These are phyloP conservation scores for Sporothrix pseudoabietina DNA, from an alignment of 2,329 filamentous ascomycete species.

Conservation along the genomic window DNA sequence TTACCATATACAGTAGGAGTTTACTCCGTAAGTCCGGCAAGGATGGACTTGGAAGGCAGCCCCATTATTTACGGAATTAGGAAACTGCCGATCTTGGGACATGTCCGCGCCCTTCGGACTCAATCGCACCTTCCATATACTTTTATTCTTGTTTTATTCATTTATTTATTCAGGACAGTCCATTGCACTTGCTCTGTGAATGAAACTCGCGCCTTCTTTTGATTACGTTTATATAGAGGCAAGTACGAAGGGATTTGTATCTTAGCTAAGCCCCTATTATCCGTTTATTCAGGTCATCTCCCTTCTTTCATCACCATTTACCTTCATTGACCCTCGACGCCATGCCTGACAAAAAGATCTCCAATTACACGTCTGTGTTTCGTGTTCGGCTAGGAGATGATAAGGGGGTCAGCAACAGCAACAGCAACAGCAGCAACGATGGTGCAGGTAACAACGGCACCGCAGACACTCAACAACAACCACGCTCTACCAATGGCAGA, in stretches of 20 bases:
- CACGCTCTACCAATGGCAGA: neutral
- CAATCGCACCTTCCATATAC: neutral
- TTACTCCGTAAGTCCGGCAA: conserved; percentile 15
- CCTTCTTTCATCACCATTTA: neutral
- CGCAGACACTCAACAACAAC: neutral
- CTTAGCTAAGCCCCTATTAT: neutral
- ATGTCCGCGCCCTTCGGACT: conserved; percentile 10
- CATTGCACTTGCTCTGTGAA: neutral
- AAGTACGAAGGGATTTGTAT: neutral
- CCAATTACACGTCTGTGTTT: conserved; percentile 35
- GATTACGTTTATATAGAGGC: neutral
- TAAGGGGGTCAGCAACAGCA: neutral
- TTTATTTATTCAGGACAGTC: neutral
- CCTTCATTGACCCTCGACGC: neutral
- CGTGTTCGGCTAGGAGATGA: conserved; percentile 30
- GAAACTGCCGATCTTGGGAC: neutral
- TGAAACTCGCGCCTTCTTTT: neutral
- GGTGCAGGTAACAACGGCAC: neutral
- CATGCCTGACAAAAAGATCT: conserved; percentile 15
- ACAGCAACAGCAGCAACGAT: neutral
- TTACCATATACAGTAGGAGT: conserved; percentile 7
- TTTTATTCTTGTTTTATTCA: neutral
- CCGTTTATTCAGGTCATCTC: neutral
- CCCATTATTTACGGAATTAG: conserved; percentile 9
- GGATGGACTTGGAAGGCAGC: neutral